These are phyloP conservation scores for Physcomitrium patens DNA, from an alignment of 225 moss, liverwort and hornwort species.

Conservation along the genomic window DNA sequence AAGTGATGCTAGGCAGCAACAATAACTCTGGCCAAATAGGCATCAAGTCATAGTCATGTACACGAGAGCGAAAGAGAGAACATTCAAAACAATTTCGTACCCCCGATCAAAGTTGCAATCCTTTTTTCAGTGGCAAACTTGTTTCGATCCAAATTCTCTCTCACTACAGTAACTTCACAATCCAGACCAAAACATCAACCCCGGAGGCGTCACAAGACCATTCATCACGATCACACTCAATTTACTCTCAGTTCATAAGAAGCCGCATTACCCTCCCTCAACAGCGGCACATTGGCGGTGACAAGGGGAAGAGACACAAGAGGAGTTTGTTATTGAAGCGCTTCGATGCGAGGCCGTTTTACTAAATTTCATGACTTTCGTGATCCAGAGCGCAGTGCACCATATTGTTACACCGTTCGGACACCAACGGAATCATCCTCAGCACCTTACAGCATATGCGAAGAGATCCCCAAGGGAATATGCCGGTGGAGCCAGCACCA, in stretches of 20 bases:
- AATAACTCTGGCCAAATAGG: too few species aligned
- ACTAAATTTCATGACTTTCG: background rate
- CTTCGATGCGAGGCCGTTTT: background rate
- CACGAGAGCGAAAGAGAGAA: too few species aligned
- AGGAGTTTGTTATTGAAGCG: background rate
- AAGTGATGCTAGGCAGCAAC: too few species aligned
- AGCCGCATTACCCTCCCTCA: too few species aligned
- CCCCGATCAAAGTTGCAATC: too few species aligned
- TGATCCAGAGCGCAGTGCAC: background rate
- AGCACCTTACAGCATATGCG: conserved; percentile 10
- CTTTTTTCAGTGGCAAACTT: too few species aligned
- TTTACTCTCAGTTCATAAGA: too few species aligned
- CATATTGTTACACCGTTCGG: background rate
- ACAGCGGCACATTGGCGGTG: background rate
- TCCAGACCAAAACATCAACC: too few species aligned
- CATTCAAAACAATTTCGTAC: too few species aligned
- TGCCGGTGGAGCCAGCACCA: background rate
- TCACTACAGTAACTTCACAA: too few species aligned
- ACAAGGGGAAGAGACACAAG: background rate
- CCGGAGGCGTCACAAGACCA: background rate
- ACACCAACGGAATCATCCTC: background rate
- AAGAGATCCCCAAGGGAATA: conserved; percentile 9
- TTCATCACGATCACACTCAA: background rate
- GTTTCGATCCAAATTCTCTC: too few species aligned
- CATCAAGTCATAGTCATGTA: background rate